Evolutionary conservation across 345 rosid genomes (phyloP).

Genomic region (Xanthoceras sorbifolium): DNA sequence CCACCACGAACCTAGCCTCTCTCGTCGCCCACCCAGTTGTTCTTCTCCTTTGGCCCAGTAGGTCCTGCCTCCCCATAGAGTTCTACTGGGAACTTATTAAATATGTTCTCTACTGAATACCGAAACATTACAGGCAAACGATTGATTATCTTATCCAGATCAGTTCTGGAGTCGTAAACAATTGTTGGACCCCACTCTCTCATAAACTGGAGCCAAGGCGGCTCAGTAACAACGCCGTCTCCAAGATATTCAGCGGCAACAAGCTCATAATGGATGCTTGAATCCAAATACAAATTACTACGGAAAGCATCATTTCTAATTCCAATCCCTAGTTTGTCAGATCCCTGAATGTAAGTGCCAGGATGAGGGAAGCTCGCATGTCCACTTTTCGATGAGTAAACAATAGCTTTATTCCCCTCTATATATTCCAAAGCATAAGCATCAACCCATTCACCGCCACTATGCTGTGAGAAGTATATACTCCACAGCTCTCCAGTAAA

Average conservation of each 20-base stretch:
- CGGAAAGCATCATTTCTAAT: constrained; percentile 67
- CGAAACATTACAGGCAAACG: constrained; percentile 49
- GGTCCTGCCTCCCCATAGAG: constrained; percentile 84
- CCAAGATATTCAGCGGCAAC: constrained; percentile 76
- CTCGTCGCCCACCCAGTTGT: constrained; percentile 87
- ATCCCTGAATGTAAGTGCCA: constrained; percentile 72
- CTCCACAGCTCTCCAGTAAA: constrained; percentile 75
- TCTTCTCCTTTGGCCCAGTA: constrained; percentile 94
- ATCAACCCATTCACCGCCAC: constrained; percentile 82
- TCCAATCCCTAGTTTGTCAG: constrained; percentile 62
- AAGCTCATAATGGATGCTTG: constrained; percentile 64
- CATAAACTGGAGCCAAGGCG: constrained; percentile 82
- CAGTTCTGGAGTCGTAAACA: constrained; percentile 58
- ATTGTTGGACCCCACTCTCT: constrained; percentile 83
- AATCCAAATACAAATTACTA: constrained; percentile 53
- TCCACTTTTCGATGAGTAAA: constrained; percentile 70
- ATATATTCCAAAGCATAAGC: constrained; percentile 66
- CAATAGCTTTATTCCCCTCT: constrained; percentile 59
- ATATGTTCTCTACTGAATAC: constrained; percentile 33
- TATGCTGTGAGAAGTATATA: constrained; percentile 88
- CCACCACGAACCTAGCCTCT: constrained; percentile 47
- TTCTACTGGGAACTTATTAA: constrained; percentile 59
- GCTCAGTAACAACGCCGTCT: constrained; percentile 49
- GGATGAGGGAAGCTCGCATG: constrained; percentile 83
- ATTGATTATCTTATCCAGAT: constrained; percentile 51